phyloP scores from a whole-genome alignment of 2,329 filamentous ascomycete species.

The Akanthomyces muscarius region DNA sequence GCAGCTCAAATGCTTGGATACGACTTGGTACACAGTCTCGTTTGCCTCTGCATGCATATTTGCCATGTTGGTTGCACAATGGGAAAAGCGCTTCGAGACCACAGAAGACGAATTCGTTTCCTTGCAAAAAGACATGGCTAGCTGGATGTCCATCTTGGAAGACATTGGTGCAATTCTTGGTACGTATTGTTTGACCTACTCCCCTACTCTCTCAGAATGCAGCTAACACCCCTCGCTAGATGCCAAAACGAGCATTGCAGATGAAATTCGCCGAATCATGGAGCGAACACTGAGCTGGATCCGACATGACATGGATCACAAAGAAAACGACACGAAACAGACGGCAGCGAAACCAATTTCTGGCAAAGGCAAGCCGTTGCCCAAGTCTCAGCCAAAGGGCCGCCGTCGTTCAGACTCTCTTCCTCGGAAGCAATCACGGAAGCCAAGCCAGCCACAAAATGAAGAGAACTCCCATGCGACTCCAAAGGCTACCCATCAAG shows the following conservation, averaged over 20 bases:
- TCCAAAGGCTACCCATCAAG: neutral
- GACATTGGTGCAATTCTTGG: conserved; percentile 65
- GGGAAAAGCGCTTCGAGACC: conserved; percentile 60
- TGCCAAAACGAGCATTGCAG: conserved; percentile 40
- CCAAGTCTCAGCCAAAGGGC: conserved; percentile 5
- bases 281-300: conserved; percentile 51
- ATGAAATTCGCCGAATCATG: conserved; percentile 45
- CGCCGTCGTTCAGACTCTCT: neutral
- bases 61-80: conserved; percentile 65
- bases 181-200: conserved; percentile 35
- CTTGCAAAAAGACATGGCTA: conserved; percentile 64
- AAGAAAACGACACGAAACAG: conserved; percentile 23
- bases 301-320: conserved; percentile 44
- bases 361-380: conserved; percentile 1
- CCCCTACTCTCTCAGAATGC: neutral
- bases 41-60: conserved; percentile 71
- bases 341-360: neutral
- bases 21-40: conserved; percentile 72
- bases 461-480: neutral
- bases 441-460: conserved; percentile 2
- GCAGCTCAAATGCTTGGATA: conserved; percentile 65
- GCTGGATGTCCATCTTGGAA: conserved; percentile 64
- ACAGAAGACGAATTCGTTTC: conserved; percentile 53
- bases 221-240: conserved; percentile 33
- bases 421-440: conserved; percentile 6